Evolutionary conservation across 2,329 filamentous ascomycete genomes (phyloP).

Genomic region (Celoporthe dispersa): DNA sequence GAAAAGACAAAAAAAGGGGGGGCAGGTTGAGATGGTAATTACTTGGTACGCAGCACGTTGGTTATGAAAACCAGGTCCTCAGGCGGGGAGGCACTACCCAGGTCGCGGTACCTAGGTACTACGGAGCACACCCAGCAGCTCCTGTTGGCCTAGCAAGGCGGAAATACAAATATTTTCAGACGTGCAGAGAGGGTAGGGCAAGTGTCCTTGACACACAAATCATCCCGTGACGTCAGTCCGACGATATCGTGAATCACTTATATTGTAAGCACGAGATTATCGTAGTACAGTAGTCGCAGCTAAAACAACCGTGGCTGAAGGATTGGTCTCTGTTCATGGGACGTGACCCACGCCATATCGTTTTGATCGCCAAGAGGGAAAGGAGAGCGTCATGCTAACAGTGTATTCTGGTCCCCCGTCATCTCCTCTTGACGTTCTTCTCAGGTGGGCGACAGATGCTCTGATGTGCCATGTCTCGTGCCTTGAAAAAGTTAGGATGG

Average conservation of each 20-base stretch:
- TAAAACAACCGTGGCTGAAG: background rate
- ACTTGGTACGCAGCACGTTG: background rate
- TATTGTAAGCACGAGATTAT: background rate
- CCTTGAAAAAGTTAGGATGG: background rate
- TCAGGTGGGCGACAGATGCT: background rate
- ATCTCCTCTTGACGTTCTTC: too few species aligned
- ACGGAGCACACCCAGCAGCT: background rate
- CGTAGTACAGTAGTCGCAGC: background rate
- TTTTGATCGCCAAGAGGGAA: too few species aligned
- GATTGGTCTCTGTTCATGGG: too few species aligned
- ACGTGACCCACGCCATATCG: too few species aligned
- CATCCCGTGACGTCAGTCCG: slow-evolving; percentile 5
- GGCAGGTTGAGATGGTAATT: background rate
- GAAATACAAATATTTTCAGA: background rate
- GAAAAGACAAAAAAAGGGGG: background rate
- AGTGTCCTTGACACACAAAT: background rate
- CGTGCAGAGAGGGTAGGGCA: background rate
- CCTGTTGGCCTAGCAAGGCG: background rate
- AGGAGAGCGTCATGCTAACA: too few species aligned
- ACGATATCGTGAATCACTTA: background rate
- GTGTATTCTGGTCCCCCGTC: background rate
- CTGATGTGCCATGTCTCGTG: background rate
- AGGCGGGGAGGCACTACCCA: too few species aligned
- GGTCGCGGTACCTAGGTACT: background rate
- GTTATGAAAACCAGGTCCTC: background rate